A percentile compares a stretch with the other conserved stretches of the same genome.
phyloP scores from a whole-genome alignment of 139 green algal species.

The Tetraselmis striata region DNA sequence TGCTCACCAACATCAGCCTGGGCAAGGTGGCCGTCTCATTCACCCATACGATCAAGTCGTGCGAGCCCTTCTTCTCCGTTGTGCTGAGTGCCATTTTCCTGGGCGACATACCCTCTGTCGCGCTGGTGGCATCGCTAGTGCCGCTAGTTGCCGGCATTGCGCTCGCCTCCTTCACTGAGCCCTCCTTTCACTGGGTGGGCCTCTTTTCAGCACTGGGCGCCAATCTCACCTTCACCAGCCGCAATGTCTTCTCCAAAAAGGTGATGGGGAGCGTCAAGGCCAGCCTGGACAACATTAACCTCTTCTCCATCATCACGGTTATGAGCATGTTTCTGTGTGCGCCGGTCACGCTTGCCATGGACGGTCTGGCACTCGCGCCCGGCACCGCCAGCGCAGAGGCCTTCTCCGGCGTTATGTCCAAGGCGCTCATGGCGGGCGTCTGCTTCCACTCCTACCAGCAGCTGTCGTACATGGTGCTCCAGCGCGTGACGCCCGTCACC shows the following conservation, averaged over 20 bases:
- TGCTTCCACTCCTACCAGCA: constrained; percentile 26
- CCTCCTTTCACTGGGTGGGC: constrained; percentile 39
- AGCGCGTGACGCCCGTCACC: constrained; percentile 19
- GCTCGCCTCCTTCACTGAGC: constrained; percentile 19
- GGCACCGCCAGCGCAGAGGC: too few species aligned
- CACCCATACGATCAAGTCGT: constrained; percentile 11
- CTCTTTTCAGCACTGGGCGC: constrained; percentile 36
- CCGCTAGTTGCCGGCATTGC: constrained; percentile 16
- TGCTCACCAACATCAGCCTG: constrained; percentile 8
- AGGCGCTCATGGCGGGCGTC: background rate
- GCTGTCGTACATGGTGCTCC: constrained; percentile 26
- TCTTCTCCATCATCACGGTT: constrained; percentile 33
- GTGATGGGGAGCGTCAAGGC: constrained; percentile 8
- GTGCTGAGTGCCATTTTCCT: constrained; percentile 4
- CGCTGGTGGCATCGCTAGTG: constrained; percentile 9
- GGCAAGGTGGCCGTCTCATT: constrained; percentile 16
- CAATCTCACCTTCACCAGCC: constrained; percentile 40
- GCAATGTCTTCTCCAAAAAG: constrained; percentile 43
- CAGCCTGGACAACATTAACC: constrained; percentile 28
- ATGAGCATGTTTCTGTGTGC: constrained; percentile 6
- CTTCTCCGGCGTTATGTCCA: background rate
- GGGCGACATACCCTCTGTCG: background rate
- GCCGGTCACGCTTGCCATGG: background rate
- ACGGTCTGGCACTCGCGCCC: background rate
- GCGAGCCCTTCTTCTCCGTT: constrained; percentile 17